phyloP scores from a whole-genome alignment of 2,329 filamentous ascomycete species.

The Sclerotiophoma versabilis region DNA sequence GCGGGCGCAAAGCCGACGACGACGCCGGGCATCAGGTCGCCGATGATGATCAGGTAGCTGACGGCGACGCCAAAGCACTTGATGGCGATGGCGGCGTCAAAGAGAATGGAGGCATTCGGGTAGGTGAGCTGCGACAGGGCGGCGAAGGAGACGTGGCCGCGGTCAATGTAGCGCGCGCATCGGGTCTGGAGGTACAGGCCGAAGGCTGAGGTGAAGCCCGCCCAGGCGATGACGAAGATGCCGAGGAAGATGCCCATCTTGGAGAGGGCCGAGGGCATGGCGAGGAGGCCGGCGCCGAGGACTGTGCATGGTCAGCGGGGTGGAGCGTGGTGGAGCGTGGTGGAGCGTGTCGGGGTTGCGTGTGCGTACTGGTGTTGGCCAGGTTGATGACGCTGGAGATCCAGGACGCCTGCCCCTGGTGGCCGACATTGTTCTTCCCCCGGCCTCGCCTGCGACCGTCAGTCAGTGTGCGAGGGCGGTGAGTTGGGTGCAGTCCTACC shows the following conservation, averaged over 20 bases:
- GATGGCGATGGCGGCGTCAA: constrained; percentile 93
- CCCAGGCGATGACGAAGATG: constrained; percentile 86
- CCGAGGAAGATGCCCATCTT: constrained; percentile 94
- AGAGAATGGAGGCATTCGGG: constrained; percentile 92
- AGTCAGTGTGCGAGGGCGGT: constrained; percentile 18
- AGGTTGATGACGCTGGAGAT: constrained; percentile 92
- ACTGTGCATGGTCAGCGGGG: constrained; percentile 61
- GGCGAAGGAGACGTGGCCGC: constrained; percentile 90
- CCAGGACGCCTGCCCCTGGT: constrained; percentile 80
- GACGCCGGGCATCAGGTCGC: constrained; percentile 96
- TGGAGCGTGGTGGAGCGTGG: not conserved
- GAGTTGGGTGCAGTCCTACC: constrained; percentile 27
- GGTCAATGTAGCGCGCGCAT: constrained; percentile 91
- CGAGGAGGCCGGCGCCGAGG: constrained; percentile 90
- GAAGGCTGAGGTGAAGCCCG: constrained; percentile 85
- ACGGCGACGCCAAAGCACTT: constrained; percentile 98
- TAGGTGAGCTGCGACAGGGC: constrained; percentile 97
- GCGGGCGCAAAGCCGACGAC: constrained; percentile 77
- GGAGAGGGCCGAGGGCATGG: constrained; percentile 93
- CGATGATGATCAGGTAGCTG: constrained; percentile 98
- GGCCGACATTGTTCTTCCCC: constrained; percentile 73
- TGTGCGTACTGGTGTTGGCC: constrained; percentile 87
- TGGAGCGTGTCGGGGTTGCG: too few relatives aligned
- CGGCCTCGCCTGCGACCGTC: constrained; percentile 58
- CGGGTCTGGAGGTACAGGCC: constrained; percentile 93